Evolutionary conservation across 1,284 basidiomycete species (phyloP).

Genomic region (Hemileia vastatrix): DNA sequence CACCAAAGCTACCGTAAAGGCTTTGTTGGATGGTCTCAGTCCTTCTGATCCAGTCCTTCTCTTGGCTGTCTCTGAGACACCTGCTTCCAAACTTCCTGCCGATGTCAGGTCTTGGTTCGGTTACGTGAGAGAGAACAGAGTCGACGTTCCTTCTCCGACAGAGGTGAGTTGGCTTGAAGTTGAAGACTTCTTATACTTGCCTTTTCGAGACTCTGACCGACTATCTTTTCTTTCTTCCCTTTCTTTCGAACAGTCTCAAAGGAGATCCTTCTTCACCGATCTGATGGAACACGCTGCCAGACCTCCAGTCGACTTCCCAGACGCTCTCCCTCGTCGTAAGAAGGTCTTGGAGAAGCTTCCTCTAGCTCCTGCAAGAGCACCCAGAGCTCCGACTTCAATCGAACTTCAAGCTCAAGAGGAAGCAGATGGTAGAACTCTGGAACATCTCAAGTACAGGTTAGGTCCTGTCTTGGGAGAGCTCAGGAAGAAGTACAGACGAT

Average conservation of each 20-base stretch:
- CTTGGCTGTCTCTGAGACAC: slow-evolving; percentile 36
- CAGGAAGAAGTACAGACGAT: slow-evolving; percentile 42
- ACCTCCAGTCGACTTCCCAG: slow-evolving; percentile 41
- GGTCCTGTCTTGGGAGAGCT: slow-evolving; percentile 40
- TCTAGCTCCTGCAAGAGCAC: slow-evolving; percentile 37
- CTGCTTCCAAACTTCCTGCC: slow-evolving; percentile 31
- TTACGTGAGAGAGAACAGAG: slow-evolving; percentile 30
- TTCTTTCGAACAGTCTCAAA: slow-evolving; percentile 48
- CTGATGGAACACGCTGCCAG: slow-evolving; percentile 34
- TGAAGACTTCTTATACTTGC: not conserved
- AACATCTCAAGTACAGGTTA: slow-evolving; percentile 42
- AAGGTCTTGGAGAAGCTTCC: slow-evolving; percentile 38
- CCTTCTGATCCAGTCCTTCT: slow-evolving; percentile 39
- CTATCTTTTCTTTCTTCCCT: slow-evolving; percentile 8
- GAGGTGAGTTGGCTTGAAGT: slow-evolving; percentile 1
- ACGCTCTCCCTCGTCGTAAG: slow-evolving; percentile 36
- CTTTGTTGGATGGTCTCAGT: slow-evolving; percentile 36
- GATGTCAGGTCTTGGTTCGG: slow-evolving; percentile 41
- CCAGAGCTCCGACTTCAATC: slow-evolving; percentile 34
- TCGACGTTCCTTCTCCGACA: too few species aligned
- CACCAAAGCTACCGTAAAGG: slow-evolving; percentile 36
- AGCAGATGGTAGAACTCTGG: slow-evolving; percentile 37
- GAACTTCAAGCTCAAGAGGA: slow-evolving; percentile 40
- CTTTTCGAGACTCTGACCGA: not conserved
- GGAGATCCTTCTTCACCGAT: slow-evolving; percentile 67